phyloP scores from a whole-genome alignment of 176 grass and related monocot genomes.

The Zizania latifolia region DNA sequence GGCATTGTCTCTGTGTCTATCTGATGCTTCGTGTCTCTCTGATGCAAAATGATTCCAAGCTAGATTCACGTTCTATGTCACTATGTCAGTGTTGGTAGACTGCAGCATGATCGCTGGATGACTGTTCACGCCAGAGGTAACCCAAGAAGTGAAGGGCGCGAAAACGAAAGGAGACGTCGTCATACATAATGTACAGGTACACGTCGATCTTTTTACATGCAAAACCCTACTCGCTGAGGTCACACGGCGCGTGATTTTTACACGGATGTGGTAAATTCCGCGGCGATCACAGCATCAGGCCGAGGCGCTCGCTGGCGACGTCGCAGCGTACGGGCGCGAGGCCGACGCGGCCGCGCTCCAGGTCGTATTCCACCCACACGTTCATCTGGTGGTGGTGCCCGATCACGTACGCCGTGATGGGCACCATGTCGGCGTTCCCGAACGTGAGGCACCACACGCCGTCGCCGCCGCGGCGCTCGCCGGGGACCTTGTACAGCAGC shows the following conservation, averaged over 20 bases:
- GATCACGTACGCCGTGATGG: slow-evolving; percentile 82
- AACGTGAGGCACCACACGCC: slow-evolving; percentile 91
- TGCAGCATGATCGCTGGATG: not conserved
- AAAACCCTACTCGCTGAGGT: not conserved
- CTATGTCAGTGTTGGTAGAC: not conserved
- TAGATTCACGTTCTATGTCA: not conserved
- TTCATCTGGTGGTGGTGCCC: slow-evolving; percentile 99
- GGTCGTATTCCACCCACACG: slow-evolving; percentile 98
- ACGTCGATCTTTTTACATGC: slow-evolving; percentile 20
- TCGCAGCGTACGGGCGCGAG: slow-evolving; percentile 82
- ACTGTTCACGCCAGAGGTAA: not conserved
- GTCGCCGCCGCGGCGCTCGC: slow-evolving; percentile 55
- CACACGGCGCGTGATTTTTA: not conserved
- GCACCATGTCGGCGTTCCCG: slow-evolving; percentile 87
- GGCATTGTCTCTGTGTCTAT: not conserved
- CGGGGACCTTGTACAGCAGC: slow-evolving; percentile 72
- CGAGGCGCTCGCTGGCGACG: slow-evolving; percentile 77
- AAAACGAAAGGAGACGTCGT: not conserved
- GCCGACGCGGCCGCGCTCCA: slow-evolving; percentile 82
- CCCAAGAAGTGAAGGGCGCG: not conserved
- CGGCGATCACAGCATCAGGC: slow-evolving; percentile 54
- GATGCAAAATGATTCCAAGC: not conserved
- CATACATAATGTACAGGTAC: slow-evolving; percentile 13
- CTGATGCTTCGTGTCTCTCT: not conserved
- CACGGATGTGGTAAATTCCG: too few species aligned